These are phyloP conservation scores for Mycena citricolor DNA, from an alignment of 1,284 basidiomycete genomes.

Conservation along the genomic window DNA sequence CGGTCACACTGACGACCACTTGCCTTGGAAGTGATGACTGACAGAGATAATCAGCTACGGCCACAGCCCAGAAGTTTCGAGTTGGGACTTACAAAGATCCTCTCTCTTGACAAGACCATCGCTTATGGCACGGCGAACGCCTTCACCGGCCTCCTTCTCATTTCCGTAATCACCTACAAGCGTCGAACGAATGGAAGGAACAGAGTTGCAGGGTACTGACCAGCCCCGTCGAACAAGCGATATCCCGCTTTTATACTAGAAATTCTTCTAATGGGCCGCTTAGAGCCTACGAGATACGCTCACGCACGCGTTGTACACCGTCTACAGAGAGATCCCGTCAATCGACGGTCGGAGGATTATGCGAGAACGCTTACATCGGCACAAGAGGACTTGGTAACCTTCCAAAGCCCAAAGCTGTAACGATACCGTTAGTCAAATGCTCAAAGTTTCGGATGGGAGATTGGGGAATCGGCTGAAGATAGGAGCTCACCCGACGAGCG, in stretches of 20 bases:
- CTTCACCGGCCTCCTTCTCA: slow-evolving; percentile 83
- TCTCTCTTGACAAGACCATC: slow-evolving; percentile 74
- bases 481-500: slow-evolving; percentile 42
- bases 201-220: slow-evolving; percentile 24
- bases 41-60: too few species aligned
- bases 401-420: slow-evolving; percentile 69
- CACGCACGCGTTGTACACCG: slow-evolving; percentile 20
- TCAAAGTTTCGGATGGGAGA: too few species aligned
- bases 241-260: slow-evolving; percentile 64
- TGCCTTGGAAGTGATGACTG: too few species aligned
- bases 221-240: slow-evolving; percentile 81
- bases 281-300: neutral
- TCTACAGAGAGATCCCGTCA: slow-evolving; percentile 3
- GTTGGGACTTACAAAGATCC: slow-evolving; percentile 64
- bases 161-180: slow-evolving; percentile 67
- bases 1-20: too few species aligned
- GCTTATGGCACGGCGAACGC: slow-evolving; percentile 70
- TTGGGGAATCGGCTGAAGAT: slow-evolving; percentile 13
- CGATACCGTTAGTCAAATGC: neutral
- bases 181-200: neutral
- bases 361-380: slow-evolving; percentile 14
- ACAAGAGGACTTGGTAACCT: slow-evolving; percentile 32
- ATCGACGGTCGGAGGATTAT: neutral
- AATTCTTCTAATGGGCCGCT: neutral
- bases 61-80: neutral